Conservation (phyloP, 768 basidiomycete genomes). For the Rhodotorula paludigena region DNA sequence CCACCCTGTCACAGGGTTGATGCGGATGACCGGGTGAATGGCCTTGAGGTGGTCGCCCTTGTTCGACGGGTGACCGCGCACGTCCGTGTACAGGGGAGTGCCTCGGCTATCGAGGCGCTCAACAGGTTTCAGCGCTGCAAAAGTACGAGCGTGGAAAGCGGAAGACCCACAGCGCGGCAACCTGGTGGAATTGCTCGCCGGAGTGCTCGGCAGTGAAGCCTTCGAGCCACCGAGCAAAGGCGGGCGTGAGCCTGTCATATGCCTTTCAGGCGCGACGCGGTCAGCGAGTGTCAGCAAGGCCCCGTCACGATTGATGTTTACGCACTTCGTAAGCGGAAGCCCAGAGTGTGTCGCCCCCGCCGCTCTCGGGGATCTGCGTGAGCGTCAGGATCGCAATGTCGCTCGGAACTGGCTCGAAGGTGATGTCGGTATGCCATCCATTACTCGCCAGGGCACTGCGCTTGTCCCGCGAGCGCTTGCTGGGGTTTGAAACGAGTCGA, state of each 20-base stretch:
- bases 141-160: constrained; percentile 49
- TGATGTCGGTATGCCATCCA: constrained; percentile 31
- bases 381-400: constrained; percentile 57
- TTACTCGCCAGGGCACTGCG: background rate
- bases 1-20: constrained; percentile 40
- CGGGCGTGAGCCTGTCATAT: constrained; percentile 60
- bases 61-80: constrained; percentile 1
- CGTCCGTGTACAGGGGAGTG: background rate
- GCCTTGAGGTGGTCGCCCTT: background rate
- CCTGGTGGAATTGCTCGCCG: constrained; percentile 42
- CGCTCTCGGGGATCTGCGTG: constrained; percentile 40
- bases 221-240: constrained; percentile 56
- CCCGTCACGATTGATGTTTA: background rate
- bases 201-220: constrained; percentile 58
- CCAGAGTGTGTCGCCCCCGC: constrained; percentile 52
- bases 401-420: constrained; percentile 51
- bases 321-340: constrained; percentile 40
- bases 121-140: background rate
- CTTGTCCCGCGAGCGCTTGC: background rate
- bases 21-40: constrained; percentile 47
- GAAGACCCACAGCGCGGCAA: constrained; percentile 44
- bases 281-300: background rate
- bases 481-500: too few species aligned
- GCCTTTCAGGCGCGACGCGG: constrained; percentile 53
- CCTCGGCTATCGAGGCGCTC: background rate